Evolutionary conservation across 2,329 filamentous ascomycete genomes (phyloP).

Genomic region (Fusarium mundagurra): DNA sequence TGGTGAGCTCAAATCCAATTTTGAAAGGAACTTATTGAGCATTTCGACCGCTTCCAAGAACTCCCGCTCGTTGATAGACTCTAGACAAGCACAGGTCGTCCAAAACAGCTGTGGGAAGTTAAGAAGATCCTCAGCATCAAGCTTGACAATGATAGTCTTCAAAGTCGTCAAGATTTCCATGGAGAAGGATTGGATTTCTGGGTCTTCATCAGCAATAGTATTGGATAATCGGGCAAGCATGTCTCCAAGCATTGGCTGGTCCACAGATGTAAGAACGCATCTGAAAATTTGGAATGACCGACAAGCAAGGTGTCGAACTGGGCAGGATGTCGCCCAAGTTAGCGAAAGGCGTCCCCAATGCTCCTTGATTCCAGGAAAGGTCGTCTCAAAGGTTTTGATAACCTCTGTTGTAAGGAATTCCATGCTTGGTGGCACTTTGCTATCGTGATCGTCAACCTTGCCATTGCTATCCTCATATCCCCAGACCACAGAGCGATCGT

Average conservation of each 20-base stretch:
- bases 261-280: slow-evolving; percentile 88
- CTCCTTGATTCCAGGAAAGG: slow-evolving; percentile 87
- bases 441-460: slow-evolving; percentile 76
- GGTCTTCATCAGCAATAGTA: slow-evolving; percentile 94
- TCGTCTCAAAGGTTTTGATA: slow-evolving; percentile 83
- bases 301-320: slow-evolving; percentile 93
- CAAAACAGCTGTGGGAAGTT: slow-evolving; percentile 97
- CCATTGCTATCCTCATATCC: slow-evolving; percentile 92
- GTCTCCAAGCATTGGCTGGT: slow-evolving; percentile 94
- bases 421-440: slow-evolving; percentile 89
- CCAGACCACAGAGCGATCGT: slow-evolving; percentile 89
- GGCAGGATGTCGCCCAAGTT: slow-evolving; percentile 96
- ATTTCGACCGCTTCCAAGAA: slow-evolving; percentile 92
- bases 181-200: slow-evolving; percentile 94
- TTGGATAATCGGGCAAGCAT: slow-evolving; percentile 97
- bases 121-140: slow-evolving; percentile 81
- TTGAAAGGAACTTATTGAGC: slow-evolving; percentile 85
- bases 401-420: slow-evolving; percentile 83
- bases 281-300: slow-evolving; percentile 97
- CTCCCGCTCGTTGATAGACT: slow-evolving; percentile 96
- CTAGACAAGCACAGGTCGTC: slow-evolving; percentile 95
- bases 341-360: slow-evolving; percentile 91
- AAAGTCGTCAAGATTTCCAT: slow-evolving; percentile 97
- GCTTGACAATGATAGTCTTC: slow-evolving; percentile 87
- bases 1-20: slow-evolving; percentile 80